Conservation (phyloP, 2,329 filamentous ascomycete species). For the Aspergillus puulaauensis region DNA sequence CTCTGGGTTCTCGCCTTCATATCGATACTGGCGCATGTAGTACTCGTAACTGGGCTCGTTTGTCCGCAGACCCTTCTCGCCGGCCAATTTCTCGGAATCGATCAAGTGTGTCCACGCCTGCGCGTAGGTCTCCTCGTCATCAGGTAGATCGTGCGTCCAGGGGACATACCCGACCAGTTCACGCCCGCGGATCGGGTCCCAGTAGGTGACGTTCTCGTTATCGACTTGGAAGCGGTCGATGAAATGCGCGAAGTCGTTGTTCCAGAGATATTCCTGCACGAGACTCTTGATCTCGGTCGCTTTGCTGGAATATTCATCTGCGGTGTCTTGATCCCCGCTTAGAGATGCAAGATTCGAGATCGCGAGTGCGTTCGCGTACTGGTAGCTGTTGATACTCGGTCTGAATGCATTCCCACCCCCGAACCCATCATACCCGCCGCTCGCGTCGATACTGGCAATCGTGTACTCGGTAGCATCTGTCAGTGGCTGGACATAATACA, state of each 20-base stretch:
- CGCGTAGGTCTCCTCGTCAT: conserved; percentile 38
- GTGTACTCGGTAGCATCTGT: conserved; percentile 49
- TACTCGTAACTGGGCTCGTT: conserved; percentile 47
- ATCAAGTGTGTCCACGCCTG: conserved; percentile 28
- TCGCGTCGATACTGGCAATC: conserved; percentile 45
- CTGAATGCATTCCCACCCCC: conserved; percentile 44
- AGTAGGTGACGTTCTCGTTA: conserved; percentile 38
- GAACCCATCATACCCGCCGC: conserved; percentile 36
- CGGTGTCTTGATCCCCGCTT: conserved; percentile 21
- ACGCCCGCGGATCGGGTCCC: conserved; percentile 41
- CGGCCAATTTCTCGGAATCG: conserved; percentile 34
- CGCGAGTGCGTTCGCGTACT: conserved; percentile 45
- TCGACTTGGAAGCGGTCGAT: conserved; percentile 43
- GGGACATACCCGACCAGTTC: conserved; percentile 47
- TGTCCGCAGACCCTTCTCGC: conserved; percentile 40
- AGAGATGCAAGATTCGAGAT: conserved; percentile 42
- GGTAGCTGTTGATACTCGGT: conserved; percentile 47
- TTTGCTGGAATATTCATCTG: conserved; percentile 24
- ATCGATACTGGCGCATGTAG: conserved; percentile 40
- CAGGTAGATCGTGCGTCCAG: conserved; percentile 45
- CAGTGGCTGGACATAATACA: conserved; percentile 46
- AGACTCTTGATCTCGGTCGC: conserved; percentile 37
- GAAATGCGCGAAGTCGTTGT: conserved; percentile 45
- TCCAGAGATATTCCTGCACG: conserved; percentile 45
- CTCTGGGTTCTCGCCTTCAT: conserved; percentile 35